Evolutionary conservation across 495 filamentous ascomycete genomes (phyloP).

Genomic region (Daldinia concentrica): DNA sequence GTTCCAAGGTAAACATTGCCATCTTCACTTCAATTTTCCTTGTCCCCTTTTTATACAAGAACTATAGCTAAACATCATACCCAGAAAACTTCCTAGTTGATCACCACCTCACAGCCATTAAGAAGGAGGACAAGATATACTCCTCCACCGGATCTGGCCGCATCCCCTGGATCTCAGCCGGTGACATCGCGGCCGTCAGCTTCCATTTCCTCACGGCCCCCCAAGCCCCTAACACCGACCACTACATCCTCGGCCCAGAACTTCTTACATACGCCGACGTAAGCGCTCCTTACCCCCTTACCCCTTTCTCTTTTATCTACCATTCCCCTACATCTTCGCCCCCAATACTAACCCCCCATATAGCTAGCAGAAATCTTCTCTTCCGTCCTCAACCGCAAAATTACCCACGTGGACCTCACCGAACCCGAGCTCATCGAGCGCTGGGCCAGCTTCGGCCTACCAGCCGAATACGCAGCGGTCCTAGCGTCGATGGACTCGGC

Average conservation of each 20-base stretch:
- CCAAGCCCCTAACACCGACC: conserved; percentile 56
- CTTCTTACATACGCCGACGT: conserved; percentile 58
- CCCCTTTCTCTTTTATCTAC: neutral
- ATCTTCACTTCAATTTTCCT: neutral
- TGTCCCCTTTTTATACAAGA: neutral
- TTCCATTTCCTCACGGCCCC: conserved; percentile 52
- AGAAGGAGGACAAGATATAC: conserved; percentile 55
- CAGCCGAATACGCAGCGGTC: conserved; percentile 48
- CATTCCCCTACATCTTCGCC: neutral
- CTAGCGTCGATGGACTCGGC: conserved; percentile 50
- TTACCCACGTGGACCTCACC: conserved; percentile 57
- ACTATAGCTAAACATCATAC: neutral
- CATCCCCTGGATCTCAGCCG: conserved; percentile 57
- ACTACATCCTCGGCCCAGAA: conserved; percentile 57
- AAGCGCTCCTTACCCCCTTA: conserved; percentile 11
- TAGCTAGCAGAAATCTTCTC: conserved; percentile 57
- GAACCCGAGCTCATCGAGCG: conserved; percentile 44
- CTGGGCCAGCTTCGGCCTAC: conserved; percentile 43
- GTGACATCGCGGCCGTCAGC: conserved; percentile 60
- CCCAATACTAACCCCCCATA: neutral
- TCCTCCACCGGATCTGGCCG: conserved; percentile 56
- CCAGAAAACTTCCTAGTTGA: conserved; percentile 50
- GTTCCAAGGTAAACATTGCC: conserved; percentile 52
- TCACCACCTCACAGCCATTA: conserved; percentile 47
- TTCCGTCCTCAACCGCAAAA: conserved; percentile 49